Evolutionary conservation across 2,329 filamentous ascomycete genomes (phyloP).

Genomic region (Aspergillus flavus): DNA sequence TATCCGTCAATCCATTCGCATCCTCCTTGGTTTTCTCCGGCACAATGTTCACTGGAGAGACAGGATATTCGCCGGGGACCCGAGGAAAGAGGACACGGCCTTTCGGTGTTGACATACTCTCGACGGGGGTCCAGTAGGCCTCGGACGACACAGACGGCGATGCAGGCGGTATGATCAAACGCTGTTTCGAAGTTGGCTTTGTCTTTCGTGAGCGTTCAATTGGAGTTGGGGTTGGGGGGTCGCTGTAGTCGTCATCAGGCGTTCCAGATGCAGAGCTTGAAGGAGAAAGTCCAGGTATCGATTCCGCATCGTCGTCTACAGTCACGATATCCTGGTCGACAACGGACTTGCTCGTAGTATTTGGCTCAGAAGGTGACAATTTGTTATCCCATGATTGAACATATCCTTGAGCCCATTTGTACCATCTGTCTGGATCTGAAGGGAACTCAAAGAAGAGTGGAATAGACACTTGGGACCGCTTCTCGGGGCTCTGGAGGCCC

Average conservation of each 20-base stretch:
- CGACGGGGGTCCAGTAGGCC: neutral
- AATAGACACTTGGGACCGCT: neutral
- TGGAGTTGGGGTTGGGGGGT: conserved; percentile 1
- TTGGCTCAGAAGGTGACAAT: neutral
- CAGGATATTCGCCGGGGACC: neutral
- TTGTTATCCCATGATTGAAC: neutral
- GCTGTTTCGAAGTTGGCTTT: neutral
- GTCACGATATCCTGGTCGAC: neutral
- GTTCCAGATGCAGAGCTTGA: neutral
- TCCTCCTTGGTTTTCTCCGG: neutral
- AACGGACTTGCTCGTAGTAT: neutral
- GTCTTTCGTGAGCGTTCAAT: conserved; percentile 2
- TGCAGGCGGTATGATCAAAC: conserved; percentile 3
- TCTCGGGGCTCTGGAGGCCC: neutral
- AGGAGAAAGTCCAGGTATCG: conserved; percentile 4
- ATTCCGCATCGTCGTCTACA: conserved; percentile 3
- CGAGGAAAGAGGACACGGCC: neutral
- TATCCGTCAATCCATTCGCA: neutral
- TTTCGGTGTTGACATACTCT: neutral
- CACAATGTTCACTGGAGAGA: neutral
- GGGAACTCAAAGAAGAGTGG: neutral
- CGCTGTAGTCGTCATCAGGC: neutral
- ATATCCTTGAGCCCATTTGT: conserved; percentile 3
- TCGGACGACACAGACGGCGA: neutral
- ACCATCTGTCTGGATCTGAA: conserved; percentile 5